These are phyloP conservation scores for Melaleuca quinquenervia DNA, from an alignment of 345 rosid genomes.

Conservation along the genomic window DNA sequence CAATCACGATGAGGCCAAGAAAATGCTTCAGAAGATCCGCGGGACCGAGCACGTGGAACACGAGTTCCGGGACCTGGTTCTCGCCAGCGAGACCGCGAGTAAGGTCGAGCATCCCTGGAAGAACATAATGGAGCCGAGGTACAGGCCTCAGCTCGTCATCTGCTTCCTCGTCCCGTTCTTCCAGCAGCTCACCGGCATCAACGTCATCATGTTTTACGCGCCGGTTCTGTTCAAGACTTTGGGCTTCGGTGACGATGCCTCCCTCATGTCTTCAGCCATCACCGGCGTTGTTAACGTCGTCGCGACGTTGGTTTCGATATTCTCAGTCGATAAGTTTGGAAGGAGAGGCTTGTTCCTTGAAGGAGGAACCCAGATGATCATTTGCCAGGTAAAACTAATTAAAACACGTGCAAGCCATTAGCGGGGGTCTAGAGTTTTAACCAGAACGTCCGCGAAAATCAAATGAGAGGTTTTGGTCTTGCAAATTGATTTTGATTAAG, in stretches of 20 bases:
- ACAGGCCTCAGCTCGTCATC: conserved; percentile 56
- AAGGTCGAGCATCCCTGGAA: conserved; percentile 54
- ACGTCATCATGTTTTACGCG: conserved; percentile 66
- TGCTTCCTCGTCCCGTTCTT: conserved; percentile 49
- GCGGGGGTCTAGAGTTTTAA: neutral
- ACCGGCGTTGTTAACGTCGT: conserved; percentile 54
- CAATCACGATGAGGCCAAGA: conserved; percentile 38
- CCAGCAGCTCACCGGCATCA: conserved; percentile 74
- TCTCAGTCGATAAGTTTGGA: conserved; percentile 48
- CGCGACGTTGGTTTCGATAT: conserved; percentile 49
- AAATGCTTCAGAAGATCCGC: conserved; percentile 43
- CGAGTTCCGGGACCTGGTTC: conserved; percentile 52
- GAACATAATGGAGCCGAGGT: conserved; percentile 34
- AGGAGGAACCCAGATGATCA: conserved; percentile 66
- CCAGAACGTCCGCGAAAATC: neutral
- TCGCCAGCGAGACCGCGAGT: conserved; percentile 53
- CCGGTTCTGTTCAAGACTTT: conserved; percentile 66
- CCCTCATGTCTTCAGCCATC: conserved; percentile 63
- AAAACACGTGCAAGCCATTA: neutral
- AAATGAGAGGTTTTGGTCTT: neutral
- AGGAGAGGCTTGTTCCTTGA: conserved; percentile 56
- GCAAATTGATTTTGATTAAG: neutral
- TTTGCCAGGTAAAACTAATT: conserved; percentile 40
- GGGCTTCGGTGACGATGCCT: conserved; percentile 59
- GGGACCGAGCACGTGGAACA: conserved; percentile 43